These are phyloP conservation scores for Schrenkiella parvula DNA, from an alignment of 345 rosid genomes.

Conservation along the genomic window DNA sequence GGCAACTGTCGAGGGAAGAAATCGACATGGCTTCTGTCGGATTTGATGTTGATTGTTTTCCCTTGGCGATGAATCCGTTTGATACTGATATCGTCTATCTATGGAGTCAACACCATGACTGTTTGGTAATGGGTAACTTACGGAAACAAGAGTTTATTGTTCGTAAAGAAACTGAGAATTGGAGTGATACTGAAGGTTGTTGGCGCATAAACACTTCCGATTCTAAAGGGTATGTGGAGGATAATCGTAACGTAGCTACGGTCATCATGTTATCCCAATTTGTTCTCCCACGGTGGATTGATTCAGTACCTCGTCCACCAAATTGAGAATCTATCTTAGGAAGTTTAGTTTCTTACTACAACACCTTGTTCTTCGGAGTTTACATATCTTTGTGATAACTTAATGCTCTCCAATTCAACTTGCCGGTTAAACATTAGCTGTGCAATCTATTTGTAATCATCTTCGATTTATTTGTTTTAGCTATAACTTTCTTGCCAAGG, in stretches of 20 bases:
- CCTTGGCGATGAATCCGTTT: constrained; percentile 11
- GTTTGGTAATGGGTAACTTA: background rate
- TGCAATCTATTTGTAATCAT: background rate
- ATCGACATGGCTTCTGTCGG: background rate
- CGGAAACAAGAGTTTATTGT: background rate
- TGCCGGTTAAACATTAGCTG: background rate
- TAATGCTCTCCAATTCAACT: background rate
- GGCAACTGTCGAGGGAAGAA: background rate
- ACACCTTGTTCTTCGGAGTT: background rate
- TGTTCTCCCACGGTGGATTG: constrained; percentile 15
- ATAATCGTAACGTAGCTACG: background rate
- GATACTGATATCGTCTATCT: constrained; percentile 5
- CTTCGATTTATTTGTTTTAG: background rate
- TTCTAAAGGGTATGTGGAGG: background rate
- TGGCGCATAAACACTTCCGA: background rate
- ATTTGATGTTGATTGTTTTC: background rate
- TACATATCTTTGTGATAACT: background rate
- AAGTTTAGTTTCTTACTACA: background rate
- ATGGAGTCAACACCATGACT: background rate
- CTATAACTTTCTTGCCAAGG: background rate
- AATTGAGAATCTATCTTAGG: background rate
- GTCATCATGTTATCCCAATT: background rate
- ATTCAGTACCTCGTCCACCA: background rate
- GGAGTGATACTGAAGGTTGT: background rate
- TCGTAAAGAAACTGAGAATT: background rate